phyloP scores from a whole-genome alignment of 768 basidiomycete species.

The Amanita pseudoporphyria region DNA sequence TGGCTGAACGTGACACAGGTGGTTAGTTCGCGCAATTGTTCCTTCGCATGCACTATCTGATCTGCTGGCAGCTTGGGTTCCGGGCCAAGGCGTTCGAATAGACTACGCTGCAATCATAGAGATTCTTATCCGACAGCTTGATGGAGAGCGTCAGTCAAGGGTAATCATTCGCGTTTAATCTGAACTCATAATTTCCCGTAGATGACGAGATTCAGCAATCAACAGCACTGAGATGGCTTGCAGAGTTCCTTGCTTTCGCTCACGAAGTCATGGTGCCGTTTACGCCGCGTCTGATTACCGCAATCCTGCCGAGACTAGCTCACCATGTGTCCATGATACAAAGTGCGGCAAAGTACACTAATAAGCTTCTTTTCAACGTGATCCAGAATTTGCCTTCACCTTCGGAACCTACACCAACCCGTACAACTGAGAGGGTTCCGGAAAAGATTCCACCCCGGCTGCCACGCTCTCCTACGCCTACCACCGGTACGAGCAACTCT shows the following conservation, averaged over 20 bases:
- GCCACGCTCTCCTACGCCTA: slow-evolving; percentile 50
- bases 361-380: slow-evolving; percentile 74
- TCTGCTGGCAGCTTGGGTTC: slow-evolving; percentile 60
- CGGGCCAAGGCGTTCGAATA: slow-evolving; percentile 88
- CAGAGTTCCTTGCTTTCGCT: slow-evolving; percentile 80
- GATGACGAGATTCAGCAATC: slow-evolving; percentile 95
- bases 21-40: slow-evolving; percentile 28
- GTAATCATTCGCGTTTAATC: slow-evolving; percentile 1
- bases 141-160: slow-evolving; percentile 60
- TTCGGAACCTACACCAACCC: slow-evolving; percentile 31
- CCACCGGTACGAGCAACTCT: slow-evolving; percentile 13
- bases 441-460: slow-evolving; percentile 22
- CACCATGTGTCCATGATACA: slow-evolving; percentile 88
- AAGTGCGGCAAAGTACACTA: slow-evolving; percentile 75
- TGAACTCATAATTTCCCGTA: slow-evolving; percentile 19
- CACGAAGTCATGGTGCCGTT: slow-evolving; percentile 92
- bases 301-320: slow-evolving; percentile 90
- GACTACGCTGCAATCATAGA: slow-evolving; percentile 91
- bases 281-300: slow-evolving; percentile 86
- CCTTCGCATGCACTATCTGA: slow-evolving; percentile 9
- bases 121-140: slow-evolving; percentile 82
- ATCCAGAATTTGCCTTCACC: slow-evolving; percentile 81
- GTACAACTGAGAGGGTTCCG: slow-evolving; percentile 21
- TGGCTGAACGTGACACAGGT: slow-evolving; percentile 54
- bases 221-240: slow-evolving; percentile 88